These are phyloP conservation scores for Musa acuminata DNA, from an alignment of 176 grass and related monocot genomes.

Conservation along the genomic window DNA sequence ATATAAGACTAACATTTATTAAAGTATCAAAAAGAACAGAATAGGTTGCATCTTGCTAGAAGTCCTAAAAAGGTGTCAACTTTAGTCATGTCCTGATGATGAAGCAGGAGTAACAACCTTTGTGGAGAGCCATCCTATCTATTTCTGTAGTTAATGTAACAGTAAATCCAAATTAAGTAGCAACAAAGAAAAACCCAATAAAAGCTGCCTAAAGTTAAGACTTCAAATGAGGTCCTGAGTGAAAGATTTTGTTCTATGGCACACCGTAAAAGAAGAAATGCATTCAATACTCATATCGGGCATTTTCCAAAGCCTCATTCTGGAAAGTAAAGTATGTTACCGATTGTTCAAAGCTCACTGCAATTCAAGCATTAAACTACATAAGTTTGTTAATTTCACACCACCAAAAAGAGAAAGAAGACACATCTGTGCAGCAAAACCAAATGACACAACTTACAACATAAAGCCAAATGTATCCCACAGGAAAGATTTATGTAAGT, in stretches of 20 bases:
- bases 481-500: too few species aligned
- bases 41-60: not conserved
- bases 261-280: not conserved
- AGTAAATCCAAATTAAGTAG: not conserved
- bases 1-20: not conserved
- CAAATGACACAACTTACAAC: too few species aligned
- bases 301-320: not conserved
- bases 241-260: not conserved
- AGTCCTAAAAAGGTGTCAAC: not conserved
- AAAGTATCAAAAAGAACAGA: not conserved
- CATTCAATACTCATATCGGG: not conserved
- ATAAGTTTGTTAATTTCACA: too few species aligned
- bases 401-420: too few species aligned
- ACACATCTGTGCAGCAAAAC: too few species aligned
- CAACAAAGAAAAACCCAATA: not conserved
- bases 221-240: not conserved
- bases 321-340: not conserved
- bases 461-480: too few species aligned
- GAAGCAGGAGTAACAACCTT: not conserved
- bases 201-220: not conserved
- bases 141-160: not conserved
- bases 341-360: too few species aligned
- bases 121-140: not conserved
- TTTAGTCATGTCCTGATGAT: not conserved
- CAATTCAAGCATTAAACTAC: too few species aligned